Evolutionary conservation across 2,329 filamentous ascomycete genomes (phyloP).

Genomic region (Pleoardoris graminearum): DNA sequence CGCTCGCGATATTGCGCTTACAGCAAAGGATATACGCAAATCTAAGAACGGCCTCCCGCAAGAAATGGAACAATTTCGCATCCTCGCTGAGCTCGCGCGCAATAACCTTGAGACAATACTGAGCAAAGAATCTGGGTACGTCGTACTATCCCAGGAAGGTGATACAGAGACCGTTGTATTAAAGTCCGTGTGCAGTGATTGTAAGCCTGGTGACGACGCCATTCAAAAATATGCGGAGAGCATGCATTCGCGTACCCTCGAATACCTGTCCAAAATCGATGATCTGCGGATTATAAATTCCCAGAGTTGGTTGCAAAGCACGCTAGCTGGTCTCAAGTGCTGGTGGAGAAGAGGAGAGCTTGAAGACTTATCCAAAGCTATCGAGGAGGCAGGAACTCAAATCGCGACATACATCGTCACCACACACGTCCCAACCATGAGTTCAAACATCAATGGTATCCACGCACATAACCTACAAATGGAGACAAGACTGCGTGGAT

Average conservation of each 20-base stretch:
- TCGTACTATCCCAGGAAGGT: too few species aligned
- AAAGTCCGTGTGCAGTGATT: too few species aligned
- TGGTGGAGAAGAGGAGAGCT: constrained; percentile 10
- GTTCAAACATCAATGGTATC: constrained; percentile 1
- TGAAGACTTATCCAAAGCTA: constrained; percentile 12
- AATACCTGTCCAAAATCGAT: not conserved
- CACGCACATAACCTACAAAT: not conserved
- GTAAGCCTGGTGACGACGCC: not conserved
- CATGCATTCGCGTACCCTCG: not conserved
- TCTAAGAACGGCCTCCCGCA: constrained; percentile 3
- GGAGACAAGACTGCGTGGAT: not conserved
- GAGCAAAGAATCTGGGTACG: not conserved
- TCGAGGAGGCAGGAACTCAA: constrained; percentile 8
- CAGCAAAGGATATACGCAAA: constrained; percentile 6
- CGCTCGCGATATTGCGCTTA: constrained; percentile 1
- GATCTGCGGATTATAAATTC: not conserved
- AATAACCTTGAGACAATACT: not conserved
- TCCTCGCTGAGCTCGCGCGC: not conserved
- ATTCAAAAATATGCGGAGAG: not conserved
- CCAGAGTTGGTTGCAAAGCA: not conserved
- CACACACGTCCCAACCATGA: not conserved
- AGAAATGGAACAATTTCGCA: not conserved
- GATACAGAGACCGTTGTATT: too few species aligned
- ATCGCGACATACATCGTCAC: constrained; percentile 10
- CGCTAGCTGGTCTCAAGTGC: not conserved